These are phyloP conservation scores for Phalaenopsis equestris DNA, from an alignment of 106 monocot genomes.

Conservation along the genomic window DNA sequence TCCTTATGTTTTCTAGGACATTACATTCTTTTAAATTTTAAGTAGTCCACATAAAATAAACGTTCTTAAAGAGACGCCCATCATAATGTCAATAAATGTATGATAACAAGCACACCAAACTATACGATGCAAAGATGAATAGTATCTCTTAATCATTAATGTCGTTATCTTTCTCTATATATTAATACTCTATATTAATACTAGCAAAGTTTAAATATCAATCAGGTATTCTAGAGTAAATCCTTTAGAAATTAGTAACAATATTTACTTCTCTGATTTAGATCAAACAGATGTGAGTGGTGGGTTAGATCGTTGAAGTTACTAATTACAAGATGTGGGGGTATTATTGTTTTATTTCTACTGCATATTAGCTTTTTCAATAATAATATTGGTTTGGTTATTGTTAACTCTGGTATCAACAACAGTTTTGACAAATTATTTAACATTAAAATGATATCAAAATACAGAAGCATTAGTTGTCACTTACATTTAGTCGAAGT, in stretches of 20 bases:
- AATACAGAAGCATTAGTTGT: not conserved
- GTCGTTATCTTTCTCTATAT: not conserved
- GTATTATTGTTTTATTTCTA: not conserved
- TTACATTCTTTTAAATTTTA: no score
- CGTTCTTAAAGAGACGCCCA: not conserved
- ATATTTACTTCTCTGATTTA: not conserved
- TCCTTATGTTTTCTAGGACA: no score
- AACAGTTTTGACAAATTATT: no score
- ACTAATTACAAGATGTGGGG: no score
- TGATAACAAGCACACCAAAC: not conserved
- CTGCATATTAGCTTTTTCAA: not conserved
- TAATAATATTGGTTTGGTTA: no score
- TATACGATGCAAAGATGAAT: not conserved
- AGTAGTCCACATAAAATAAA: not conserved
- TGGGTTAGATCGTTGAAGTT: no score
- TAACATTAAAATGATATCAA: not conserved
- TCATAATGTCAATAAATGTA: not conserved
- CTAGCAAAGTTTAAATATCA: not conserved
- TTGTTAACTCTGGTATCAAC: no score
- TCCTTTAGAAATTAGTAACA: not conserved
- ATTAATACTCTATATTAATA: not conserved
- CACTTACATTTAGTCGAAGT: constrained; percentile 30
- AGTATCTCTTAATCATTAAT: not conserved
- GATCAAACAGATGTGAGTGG: not conserved
- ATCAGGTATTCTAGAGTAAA: not conserved